Conservation (phyloP, 495 filamentous ascomycete genomes). For the Aspergillus incahuasiensis region DNA sequence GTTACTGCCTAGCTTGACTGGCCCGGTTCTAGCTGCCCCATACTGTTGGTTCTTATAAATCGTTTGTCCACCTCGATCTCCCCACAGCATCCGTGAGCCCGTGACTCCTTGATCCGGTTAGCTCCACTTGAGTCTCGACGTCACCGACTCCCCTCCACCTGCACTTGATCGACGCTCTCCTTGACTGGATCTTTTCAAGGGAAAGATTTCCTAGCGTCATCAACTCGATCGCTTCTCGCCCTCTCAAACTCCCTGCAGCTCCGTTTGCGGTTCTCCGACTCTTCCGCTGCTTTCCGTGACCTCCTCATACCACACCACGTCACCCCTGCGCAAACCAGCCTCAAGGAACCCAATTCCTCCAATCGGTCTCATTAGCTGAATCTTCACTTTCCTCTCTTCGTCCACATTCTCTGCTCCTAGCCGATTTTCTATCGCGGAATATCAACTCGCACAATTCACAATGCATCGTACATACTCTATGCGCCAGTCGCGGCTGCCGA, state of each 20-base stretch:
- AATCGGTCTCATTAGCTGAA: slow-evolving; percentile 8
- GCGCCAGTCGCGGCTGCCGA: slow-evolving; percentile 92
- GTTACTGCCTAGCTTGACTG: not conserved
- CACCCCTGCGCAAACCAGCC: slow-evolving; percentile 36
- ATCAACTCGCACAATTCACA: slow-evolving; percentile 9
- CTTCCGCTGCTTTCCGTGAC: slow-evolving; percentile 34
- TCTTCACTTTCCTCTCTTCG: slow-evolving; percentile 15
- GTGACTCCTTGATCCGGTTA: slow-evolving; percentile 23
- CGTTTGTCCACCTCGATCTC: no score
- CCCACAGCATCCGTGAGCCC: not conserved
- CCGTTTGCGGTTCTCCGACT: slow-evolving; percentile 27
- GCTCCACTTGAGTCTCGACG: slow-evolving; percentile 12
- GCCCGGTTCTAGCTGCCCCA: not conserved
- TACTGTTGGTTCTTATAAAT: not conserved
- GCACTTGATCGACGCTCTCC: not conserved
- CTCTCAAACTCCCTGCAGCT: slow-evolving; percentile 10
- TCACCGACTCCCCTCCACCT: not conserved
- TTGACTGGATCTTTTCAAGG: not conserved
- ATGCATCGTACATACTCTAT: slow-evolving; percentile 99
- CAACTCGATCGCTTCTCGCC: not conserved
- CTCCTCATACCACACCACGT: slow-evolving; percentile 35
- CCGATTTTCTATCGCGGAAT: not conserved
- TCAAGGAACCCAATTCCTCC: slow-evolving; percentile 18
- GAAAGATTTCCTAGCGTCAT: not conserved
- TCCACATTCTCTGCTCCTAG: slow-evolving; percentile 1